Evolutionary conservation across 257 asterid genomes (phyloP), one percentile per base, ranked within the genome.

Genomic region (Coffea eugenioides): DNA sequence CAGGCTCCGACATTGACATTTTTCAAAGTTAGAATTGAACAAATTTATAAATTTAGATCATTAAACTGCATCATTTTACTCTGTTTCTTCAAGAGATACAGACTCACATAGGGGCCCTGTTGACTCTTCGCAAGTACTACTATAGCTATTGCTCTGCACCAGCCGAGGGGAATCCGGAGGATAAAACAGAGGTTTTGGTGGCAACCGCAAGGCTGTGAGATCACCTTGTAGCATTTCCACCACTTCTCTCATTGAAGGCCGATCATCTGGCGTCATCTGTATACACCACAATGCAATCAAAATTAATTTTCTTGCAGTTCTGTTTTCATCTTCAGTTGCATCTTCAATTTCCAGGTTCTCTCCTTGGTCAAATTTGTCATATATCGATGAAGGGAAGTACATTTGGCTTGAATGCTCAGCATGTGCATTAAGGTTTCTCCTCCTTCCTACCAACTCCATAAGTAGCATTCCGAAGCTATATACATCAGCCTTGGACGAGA

Each of bases 181-280:
- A 73, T 52, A 52, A 13, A 51, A 73, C 10, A 31, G 5, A 6
- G 85, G 80, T 65, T 70, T 82, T 11, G 76, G 59, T 3, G 85
- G 79, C 31, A 3, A 52, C 34, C 46, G 39, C 51, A 78, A 3
- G 20, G 5, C 51, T 9, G 15, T 43, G 23, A 59, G 8, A 67
- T 82, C 76, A 2, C 67, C 73, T 48, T 82, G 67, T 15, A 82
- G 64, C 80, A 78, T 77, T 74, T 73, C 80, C 0, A 82, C 20
- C 0, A 78, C 85, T 73, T n/a, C 65, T 46, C 51, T 74, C 85
- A 78, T 77, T 5, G 82, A 77, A 16, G 85, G 82, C n/a, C 80
- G 76, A 27, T 73, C 75, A 0, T 18, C 21, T 1, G 85, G 85
- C 13, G 46, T 65, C 85, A 74, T 64, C 16, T 77, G 82, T 23